Conservation (phyloP, 2,329 filamentous ascomycete genomes). For the Colletotrichum eleusines region DNA sequence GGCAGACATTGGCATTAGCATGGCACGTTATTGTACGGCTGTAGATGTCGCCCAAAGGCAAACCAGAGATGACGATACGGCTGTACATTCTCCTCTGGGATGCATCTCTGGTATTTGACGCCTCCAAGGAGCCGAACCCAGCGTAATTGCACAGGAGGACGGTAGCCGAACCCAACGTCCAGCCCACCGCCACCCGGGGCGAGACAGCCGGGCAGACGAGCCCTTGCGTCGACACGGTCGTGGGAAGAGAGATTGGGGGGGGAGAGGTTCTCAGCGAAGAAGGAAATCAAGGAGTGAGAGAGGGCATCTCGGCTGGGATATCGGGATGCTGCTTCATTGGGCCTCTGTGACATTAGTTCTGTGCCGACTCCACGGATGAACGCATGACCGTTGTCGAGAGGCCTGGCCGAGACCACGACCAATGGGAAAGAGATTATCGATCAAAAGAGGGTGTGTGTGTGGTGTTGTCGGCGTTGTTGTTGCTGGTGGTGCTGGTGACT, state of each 20-base stretch:
- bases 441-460: constrained; percentile 29
- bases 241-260: constrained; percentile 1
- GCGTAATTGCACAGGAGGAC: constrained; percentile 2
- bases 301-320: constrained; percentile 56
- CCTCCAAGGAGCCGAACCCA: not conserved
- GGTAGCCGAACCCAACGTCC: not conserved
- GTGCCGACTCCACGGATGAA: constrained; percentile 61
- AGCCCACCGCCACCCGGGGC: not conserved
- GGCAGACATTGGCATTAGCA: not conserved
- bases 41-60: constrained; percentile 15
- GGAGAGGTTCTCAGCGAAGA: constrained; percentile 43
- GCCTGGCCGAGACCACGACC: constrained; percentile 32
- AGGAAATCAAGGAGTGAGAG: constrained; percentile 47
- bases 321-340: constrained; percentile 56
- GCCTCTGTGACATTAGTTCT: constrained; percentile 58
- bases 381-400: constrained; percentile 63
- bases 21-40: not conserved
- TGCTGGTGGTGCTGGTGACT: not conserved
- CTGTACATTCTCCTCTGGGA: constrained; percentile 17
- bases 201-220: constrained; percentile 13
- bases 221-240: constrained; percentile 18
- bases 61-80: constrained; percentile 9
- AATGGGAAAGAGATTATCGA: constrained; percentile 40
- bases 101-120: not conserved
- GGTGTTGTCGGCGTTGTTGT: not conserved